Evolutionary conservation across 176 grass and related monocot species (phyloP).

Genomic region (Oryza officinalis): DNA sequence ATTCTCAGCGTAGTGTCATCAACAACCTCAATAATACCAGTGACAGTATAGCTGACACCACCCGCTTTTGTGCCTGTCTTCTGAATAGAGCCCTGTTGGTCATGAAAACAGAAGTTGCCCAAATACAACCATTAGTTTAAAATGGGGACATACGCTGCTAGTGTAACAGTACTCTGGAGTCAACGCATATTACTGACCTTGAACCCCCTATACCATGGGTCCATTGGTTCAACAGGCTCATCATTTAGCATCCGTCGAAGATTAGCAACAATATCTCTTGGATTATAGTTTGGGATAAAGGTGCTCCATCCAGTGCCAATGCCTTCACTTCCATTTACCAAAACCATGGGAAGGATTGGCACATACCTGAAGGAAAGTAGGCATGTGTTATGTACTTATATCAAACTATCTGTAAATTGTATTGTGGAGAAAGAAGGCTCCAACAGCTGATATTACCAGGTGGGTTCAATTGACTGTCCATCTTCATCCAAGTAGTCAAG

Average conservation of each 20-base stretch:
- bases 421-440: background rate
- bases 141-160: background rate
- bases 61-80: constrained; percentile 56
- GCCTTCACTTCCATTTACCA: constrained; percentile 94
- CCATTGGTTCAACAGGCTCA: constrained; percentile 59
- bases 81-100: constrained; percentile 62
- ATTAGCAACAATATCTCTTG: constrained; percentile 75
- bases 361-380: constrained; percentile 62
- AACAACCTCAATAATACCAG: constrained; percentile 66
- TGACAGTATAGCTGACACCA: constrained; percentile 70
- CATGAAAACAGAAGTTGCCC: background rate
- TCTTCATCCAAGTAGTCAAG: constrained; percentile 85
- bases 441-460: constrained; percentile 55
- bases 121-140: background rate
- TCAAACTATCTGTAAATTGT: background rate
- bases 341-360: constrained; percentile 86
- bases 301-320: constrained; percentile 96
- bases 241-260: constrained; percentile 62
- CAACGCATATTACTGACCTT: constrained; percentile 50
- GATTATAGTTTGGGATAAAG: constrained; percentile 85
- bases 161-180: background rate
- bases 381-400: background rate
- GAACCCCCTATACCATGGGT: constrained; percentile 89
- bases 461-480: constrained; percentile 82
- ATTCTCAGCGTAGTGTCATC: constrained; percentile 58